phyloP scores from a whole-genome alignment of 495 filamentous ascomycete genomes.

The Hyaloscypha finlandica region DNA sequence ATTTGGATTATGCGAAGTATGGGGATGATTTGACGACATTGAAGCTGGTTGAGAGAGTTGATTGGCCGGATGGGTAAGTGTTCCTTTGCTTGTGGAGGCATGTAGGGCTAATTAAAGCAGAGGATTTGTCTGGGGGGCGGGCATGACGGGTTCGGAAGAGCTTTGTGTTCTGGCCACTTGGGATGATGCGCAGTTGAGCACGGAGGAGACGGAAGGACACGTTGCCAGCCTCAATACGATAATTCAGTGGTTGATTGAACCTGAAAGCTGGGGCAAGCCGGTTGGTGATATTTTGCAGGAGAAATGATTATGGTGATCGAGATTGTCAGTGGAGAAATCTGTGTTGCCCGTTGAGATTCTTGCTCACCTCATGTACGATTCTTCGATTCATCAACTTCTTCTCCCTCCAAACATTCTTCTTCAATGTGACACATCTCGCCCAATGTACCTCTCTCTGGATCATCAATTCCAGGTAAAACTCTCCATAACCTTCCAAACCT shows the following conservation, averaged over 20 bases:
- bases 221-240: neutral
- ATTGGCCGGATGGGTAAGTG: constrained; percentile 15
- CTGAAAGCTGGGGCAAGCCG: neutral
- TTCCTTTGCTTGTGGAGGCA: neutral
- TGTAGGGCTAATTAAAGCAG: neutral
- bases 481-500: no score
- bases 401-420: neutral
- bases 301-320: neutral
- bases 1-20: neutral
- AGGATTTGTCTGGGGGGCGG: neutral
- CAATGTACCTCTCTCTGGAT: neutral
- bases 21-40: neutral
- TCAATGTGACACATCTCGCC: no score
- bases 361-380: neutral
- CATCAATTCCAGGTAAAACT: neutral
- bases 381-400: neutral
- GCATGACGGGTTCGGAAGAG: neutral
- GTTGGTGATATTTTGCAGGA: neutral
- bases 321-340: neutral
- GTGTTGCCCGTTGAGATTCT: neutral
- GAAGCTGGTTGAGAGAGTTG: neutral
- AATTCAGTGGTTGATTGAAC: neutral
- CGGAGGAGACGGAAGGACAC: neutral
- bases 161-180: neutral
- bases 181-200: neutral